A percentile compares a stretch with the other conserved stretches of the same genome.
Evolutionary conservation across 129 eudicot species (phyloP).

Genomic region (Tanacetum coccineum): DNA sequence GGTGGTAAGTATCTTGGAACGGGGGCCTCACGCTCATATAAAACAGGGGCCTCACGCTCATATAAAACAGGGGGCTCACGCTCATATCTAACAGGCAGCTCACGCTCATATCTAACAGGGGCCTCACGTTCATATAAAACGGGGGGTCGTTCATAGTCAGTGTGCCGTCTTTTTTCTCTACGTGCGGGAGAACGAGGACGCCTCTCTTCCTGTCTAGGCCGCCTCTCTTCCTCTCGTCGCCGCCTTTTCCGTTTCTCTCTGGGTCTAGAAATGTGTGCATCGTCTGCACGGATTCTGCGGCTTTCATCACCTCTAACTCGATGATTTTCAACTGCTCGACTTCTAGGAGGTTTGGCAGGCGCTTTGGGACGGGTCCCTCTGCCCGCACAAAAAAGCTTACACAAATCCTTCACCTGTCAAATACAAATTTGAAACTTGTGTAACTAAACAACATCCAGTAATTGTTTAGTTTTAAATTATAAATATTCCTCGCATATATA

Average conservation of each 20-base stretch:
- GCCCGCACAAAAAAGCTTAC: conserved; percentile 54
- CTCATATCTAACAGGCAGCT: conserved; percentile 20
- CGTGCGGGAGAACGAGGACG: conserved; percentile 27
- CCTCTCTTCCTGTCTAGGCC: conserved; percentile 19
- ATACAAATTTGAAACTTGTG: conserved; percentile 18
- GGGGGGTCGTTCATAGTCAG: conserved; percentile 27
- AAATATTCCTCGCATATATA: not conserved
- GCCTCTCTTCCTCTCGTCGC: conserved; percentile 30
- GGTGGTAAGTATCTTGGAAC: conserved; percentile 23
- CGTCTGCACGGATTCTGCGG: conserved; percentile 27
- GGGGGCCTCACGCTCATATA: conserved; percentile 38
- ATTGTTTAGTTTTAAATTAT: not conserved
- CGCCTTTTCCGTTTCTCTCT: conserved; percentile 29
- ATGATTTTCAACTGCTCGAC: conserved; percentile 11
- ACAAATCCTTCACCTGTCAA: conserved; percentile 69
- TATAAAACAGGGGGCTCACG: conserved; percentile 37
- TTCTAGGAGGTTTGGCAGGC: conserved; percentile 14
- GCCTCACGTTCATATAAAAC: conserved; percentile 32
- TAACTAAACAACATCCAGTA: not conserved
- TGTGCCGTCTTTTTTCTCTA: conserved; percentile 27
- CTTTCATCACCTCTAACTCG: conserved; percentile 1
- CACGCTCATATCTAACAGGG: conserved; percentile 15
- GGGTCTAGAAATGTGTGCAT: conserved; percentile 15
- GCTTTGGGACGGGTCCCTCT: conserved; percentile 33
- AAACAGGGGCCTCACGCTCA: conserved; percentile 32